Conservation (phyloP, 306 rosid species). For the Vachellia collinsii region DNA sequence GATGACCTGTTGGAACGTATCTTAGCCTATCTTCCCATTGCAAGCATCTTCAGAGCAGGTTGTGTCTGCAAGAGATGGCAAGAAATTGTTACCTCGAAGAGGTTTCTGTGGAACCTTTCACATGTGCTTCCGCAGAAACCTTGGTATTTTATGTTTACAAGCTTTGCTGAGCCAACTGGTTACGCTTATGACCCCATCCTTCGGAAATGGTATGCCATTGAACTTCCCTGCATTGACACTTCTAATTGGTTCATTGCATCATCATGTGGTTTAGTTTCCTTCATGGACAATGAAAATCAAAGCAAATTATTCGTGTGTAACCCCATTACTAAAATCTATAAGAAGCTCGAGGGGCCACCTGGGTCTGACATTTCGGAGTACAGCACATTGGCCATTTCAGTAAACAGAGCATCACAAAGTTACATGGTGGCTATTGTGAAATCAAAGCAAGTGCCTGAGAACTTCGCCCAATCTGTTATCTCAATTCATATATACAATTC, state of each 20-base stretch:
- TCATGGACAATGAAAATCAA: conserved; percentile 81
- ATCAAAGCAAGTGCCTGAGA: conserved; percentile 84
- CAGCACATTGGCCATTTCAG: conserved; percentile 78
- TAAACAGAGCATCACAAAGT: conserved; percentile 51
- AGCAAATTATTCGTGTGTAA: conserved; percentile 72
- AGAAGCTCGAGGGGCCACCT: conserved; percentile 70
- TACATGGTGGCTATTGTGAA: conserved; percentile 72
- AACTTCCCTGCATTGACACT: conserved; percentile 68
- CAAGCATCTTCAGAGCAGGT: conserved; percentile 84
- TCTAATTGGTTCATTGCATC: conserved; percentile 74
- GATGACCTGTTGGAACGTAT: conserved; percentile 90
- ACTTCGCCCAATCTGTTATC: conserved; percentile 77
- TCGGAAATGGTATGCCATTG: conserved; percentile 88
- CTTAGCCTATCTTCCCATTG: conserved; percentile 78
- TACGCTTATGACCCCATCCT: conserved; percentile 75
- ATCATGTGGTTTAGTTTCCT: conserved; percentile 81
- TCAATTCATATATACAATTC: conserved; percentile 77
- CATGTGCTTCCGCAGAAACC: conserved; percentile 68
- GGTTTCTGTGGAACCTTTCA: conserved; percentile 73
- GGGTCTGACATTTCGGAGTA: conserved; percentile 73
- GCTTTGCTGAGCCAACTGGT: conserved; percentile 74
- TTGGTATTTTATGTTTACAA: conserved; percentile 95
- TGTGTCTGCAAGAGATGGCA: conserved; percentile 87
- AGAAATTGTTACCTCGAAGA: conserved; percentile 68
- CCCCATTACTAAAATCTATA: conserved; percentile 62